Evolutionary conservation across 2,329 filamentous ascomycete species (phyloP).

Genomic region (Aureobasidium melanogenum): DNA sequence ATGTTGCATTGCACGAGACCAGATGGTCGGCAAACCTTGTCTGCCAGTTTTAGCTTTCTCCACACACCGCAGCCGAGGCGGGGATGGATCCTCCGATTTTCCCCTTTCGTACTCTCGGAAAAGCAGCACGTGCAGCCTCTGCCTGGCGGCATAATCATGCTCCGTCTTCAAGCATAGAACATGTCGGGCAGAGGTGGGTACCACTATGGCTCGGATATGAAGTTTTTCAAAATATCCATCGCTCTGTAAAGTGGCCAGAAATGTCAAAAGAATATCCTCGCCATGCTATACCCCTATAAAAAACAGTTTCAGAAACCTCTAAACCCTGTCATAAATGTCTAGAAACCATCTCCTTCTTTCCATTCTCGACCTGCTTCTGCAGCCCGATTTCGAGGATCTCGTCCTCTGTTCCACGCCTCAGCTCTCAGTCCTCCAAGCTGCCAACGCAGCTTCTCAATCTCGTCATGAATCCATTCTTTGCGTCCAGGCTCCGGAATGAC

Average conservation of each 20-base stretch:
- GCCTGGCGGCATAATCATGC: not conserved
- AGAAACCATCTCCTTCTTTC: constrained; percentile 49
- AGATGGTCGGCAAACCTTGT: not conserved
- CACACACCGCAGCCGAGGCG: not conserved
- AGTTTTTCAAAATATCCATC: not conserved
- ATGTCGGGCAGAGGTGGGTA: too few species aligned
- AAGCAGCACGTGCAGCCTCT: too few species aligned
- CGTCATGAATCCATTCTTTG: constrained; percentile 33
- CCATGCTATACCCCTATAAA: not conserved
- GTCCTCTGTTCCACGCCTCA: constrained; percentile 42
- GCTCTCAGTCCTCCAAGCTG: constrained; percentile 34
- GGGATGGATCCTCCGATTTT: not conserved
- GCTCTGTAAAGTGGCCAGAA: not conserved
- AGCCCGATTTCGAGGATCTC: constrained; percentile 43
- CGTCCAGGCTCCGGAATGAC: constrained; percentile 31
- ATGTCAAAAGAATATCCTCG: not conserved
- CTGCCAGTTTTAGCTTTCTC: not conserved
- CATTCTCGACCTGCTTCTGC: constrained; percentile 44
- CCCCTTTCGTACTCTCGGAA: not conserved
- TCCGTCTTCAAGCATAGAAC: not conserved
- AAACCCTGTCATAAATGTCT: constrained; percentile 15
- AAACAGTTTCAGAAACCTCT: not conserved
- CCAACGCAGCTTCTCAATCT: constrained; percentile 36
- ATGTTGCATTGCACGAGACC: not conserved
- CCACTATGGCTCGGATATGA: not conserved